Percentiles rank a stretch among this genome's conserved stretches.
Conservation (phyloP, 331 rosid genomes). For the Rosa hybrid region DNA sequence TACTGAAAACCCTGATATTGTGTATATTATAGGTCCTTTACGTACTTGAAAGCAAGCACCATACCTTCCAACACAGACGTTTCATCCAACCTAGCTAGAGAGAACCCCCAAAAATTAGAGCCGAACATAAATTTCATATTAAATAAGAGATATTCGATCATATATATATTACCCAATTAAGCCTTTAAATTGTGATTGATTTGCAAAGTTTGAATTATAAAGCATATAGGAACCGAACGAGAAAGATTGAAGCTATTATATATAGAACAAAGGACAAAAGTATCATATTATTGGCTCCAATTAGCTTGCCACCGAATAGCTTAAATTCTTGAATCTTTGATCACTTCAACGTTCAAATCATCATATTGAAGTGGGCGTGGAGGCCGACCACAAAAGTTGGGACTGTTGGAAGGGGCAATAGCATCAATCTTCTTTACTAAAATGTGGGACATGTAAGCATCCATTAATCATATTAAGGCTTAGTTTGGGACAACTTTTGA, state of each 20-base stretch:
- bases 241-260: not conserved
- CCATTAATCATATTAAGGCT: constrained; percentile 4
- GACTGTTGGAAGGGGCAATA: not conserved
- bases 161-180: not conserved
- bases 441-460: constrained; percentile 10
- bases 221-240: not conserved
- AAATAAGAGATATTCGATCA: not conserved
- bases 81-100: constrained; percentile 35
- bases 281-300: not conserved
- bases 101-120: not conserved
- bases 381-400: constrained; percentile 8
- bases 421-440: not conserved
- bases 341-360: not conserved
- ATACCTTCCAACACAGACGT: constrained; percentile 52
- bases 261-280: not conserved
- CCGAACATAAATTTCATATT: not conserved
- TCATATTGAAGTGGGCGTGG: constrained; percentile 1
- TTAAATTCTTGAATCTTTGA: not conserved
- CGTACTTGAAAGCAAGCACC: constrained; percentile 41
- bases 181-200: too few relatives aligned
- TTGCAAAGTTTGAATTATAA: not conserved
- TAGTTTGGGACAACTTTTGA: too few relatives aligned
- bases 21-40: not conserved
- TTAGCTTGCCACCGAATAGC: not conserved
- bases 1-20: not conserved